Evolutionary conservation across 2,329 filamentous ascomycete genomes (phyloP).

Genomic region (Alternaria consortialis): DNA sequence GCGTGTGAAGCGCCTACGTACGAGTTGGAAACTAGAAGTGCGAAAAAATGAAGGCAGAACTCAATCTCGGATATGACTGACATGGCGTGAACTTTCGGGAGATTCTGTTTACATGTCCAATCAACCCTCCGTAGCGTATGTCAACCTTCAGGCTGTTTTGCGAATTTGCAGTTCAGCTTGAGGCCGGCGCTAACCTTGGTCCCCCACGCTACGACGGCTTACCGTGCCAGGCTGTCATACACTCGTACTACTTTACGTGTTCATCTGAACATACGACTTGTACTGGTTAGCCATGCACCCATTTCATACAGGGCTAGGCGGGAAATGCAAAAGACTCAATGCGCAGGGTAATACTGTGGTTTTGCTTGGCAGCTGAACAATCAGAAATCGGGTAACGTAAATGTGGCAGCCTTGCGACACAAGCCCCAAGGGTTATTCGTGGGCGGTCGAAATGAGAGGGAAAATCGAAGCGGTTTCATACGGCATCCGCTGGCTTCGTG

Average conservation of each 20-base stretch:
- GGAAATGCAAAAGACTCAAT: background rate
- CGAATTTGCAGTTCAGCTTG: background rate
- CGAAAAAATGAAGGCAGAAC: background rate
- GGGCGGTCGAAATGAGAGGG: background rate
- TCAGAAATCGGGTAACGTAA: background rate
- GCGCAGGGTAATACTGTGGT: slow-evolving; percentile 4
- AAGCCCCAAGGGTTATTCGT: background rate
- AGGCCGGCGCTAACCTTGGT: background rate
- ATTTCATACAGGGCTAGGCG: background rate
- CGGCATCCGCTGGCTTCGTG: background rate
- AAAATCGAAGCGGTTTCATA: background rate
- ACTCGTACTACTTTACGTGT: background rate
- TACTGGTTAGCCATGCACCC: background rate
- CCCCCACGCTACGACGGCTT: background rate
- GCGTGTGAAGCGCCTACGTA: background rate
- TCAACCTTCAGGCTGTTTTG: background rate
- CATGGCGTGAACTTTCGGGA: background rate
- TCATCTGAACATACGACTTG: background rate
- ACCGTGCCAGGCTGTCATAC: background rate
- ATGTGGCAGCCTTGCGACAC: background rate
- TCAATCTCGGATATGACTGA: background rate
- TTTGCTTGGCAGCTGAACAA: slow-evolving; percentile 16
- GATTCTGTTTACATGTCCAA: background rate
- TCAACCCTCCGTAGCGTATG: background rate
- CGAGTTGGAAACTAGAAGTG: background rate